Base-by-base conservation (phyloP, 805 yeast genomes). In the Suhomyces xylopsoci region DNA sequence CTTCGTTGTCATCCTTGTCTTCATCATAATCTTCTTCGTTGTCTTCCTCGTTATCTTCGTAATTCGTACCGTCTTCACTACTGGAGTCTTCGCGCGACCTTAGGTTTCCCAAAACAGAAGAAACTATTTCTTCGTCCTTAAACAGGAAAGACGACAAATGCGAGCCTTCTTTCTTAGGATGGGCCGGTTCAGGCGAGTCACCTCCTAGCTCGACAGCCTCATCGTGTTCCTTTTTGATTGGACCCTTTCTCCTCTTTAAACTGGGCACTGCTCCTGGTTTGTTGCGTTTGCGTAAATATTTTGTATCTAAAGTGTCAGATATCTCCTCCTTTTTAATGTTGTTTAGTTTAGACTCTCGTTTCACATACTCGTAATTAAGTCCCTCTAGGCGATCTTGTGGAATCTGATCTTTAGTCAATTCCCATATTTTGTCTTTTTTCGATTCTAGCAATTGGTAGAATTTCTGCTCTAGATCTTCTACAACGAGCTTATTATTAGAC, bases 401-500 rank as follows among this genome's bases (percentile, higher is more conserved):
- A 17, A 22, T 9, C 3, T 20, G 22, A n/a, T 42, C 49, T 48
- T 49, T 52, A n/a, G 54, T 48, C 32, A 73, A 63, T 36, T 66
- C 59, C 62, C 68, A 58, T 15, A 69, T 71, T 51, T 55, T 63
- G 41, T 60, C 63, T 52, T 71, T 71, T 51, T 71, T 71, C 10
- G 66, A 49, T 53, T 66, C 64, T 22, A 70, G 58, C 10, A 68
- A 54, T 43, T 58, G 60, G 32, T 63, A 62, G 47, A 69, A 69
- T 52, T 66, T 65, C 49, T 49, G 52, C 50, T 68, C 66, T 14
- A 68, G 45, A 51, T 68, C 70, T 8, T 60, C 54, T 9, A 65
- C 52, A 5, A 67, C 60, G 38, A 40, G 40, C 17, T 56, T 51
- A 45, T 61, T 62, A 14, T 65, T 62, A 17, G 24, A 45, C 26